A percentile compares a stretch with the other conserved stretches of the same genome.
Evolutionary conservation across 1,284 basidiomycete genomes (phyloP).

Genomic region (Caloboletus inedulis): DNA sequence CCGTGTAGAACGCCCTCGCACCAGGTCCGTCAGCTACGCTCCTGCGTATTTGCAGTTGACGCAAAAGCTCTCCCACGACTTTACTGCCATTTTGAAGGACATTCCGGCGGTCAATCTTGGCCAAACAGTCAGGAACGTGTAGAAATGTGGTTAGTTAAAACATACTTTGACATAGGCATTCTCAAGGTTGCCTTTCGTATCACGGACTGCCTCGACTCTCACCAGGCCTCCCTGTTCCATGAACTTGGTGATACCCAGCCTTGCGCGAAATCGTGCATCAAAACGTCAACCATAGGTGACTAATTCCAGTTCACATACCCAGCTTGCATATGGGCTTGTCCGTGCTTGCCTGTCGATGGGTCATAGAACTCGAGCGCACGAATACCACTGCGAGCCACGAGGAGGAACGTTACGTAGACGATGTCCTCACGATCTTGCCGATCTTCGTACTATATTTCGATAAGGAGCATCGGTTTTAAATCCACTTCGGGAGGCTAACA

Average conservation of each 20-base stretch:
- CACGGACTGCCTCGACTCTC: constrained; percentile 62
- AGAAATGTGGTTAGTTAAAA: neutral
- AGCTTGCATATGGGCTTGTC: constrained; percentile 91
- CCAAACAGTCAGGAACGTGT: neutral
- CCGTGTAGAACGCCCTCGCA: constrained; percentile 69
- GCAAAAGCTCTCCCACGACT: constrained; percentile 66
- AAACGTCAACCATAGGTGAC: neutral
- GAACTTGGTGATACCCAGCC: constrained; percentile 78
- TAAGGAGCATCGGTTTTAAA: neutral
- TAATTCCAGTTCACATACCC: constrained; percentile 44
- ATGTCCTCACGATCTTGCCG: constrained; percentile 71
- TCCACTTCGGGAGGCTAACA: neutral
- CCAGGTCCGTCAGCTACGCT: constrained; percentile 79
- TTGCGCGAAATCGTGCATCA: constrained; percentile 27
- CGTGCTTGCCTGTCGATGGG: constrained; percentile 74
- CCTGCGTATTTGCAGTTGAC: constrained; percentile 79
- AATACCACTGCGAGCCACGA: constrained; percentile 82
- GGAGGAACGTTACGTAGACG: constrained; percentile 75
- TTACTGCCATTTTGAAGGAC: constrained; percentile 63
- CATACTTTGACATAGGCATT: constrained; percentile 68
- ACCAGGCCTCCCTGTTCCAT: constrained; percentile 72
- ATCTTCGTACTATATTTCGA: constrained; percentile 54
- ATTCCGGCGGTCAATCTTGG: constrained; percentile 65
- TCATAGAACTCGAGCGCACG: constrained; percentile 82
- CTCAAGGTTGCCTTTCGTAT: constrained; percentile 53